phyloP scores from a whole-genome alignment of 2,329 filamentous ascomycete genomes.

The Plenodomus biglobosus region DNA sequence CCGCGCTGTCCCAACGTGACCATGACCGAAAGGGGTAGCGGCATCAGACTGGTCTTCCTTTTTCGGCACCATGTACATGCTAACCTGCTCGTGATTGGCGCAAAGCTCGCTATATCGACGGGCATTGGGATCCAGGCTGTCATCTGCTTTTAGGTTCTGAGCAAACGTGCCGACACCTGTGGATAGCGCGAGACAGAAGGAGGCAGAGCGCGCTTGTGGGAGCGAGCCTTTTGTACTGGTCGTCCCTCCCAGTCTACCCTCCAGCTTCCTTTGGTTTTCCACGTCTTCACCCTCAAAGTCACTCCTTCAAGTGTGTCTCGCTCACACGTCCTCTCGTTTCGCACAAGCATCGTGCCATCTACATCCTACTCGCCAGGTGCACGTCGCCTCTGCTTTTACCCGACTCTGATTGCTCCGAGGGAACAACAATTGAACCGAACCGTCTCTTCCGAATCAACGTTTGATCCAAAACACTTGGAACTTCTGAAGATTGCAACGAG shows the following conservation, averaged over 20 bases:
- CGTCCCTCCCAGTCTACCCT: constrained; percentile 20
- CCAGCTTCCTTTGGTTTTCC: constrained; percentile 18
- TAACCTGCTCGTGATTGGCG: constrained; percentile 22
- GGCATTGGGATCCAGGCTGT: constrained; percentile 29
- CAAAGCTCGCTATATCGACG: constrained; percentile 17
- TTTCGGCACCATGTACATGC: constrained; percentile 22
- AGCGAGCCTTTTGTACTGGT: constrained; percentile 30
- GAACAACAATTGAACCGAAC: constrained; percentile 8
- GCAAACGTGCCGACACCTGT: constrained; percentile 26
- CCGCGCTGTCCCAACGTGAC: constrained; percentile 20
- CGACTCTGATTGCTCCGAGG: constrained; percentile 8
- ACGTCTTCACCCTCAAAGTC: constrained; percentile 24
- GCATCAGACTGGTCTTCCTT: constrained; percentile 21
- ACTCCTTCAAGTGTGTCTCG: constrained; percentile 32
- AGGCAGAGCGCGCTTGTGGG: constrained; percentile 20
- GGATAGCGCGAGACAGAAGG: constrained; percentile 31
- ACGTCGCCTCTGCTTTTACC: constrained; percentile 20
- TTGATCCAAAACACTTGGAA: neutral
- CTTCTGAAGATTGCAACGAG: neutral
- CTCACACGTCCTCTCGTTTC: constrained; percentile 42
- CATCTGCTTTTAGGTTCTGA: constrained; percentile 40
- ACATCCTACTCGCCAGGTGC: constrained; percentile 12
- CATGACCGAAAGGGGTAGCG: constrained; percentile 27
- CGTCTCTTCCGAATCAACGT: neutral
- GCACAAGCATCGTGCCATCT: constrained; percentile 3